These are phyloP conservation scores for Aspergillus sclerotioniger DNA, from an alignment of 495 filamentous ascomycete genomes.

Conservation along the genomic window DNA sequence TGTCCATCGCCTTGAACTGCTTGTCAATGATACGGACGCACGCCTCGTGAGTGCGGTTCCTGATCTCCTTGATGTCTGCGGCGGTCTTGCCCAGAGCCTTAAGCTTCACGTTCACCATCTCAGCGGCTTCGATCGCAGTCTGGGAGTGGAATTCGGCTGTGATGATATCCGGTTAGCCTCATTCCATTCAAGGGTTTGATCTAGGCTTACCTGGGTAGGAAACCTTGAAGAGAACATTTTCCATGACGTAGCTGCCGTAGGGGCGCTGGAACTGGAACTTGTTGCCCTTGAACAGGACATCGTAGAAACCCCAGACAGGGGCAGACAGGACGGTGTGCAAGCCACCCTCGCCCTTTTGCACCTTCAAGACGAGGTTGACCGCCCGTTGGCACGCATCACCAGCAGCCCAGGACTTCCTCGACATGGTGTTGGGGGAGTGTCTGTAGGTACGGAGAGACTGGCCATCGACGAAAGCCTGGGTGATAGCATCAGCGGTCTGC, in stretches of 20 bases:
- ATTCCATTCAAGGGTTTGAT: background rate
- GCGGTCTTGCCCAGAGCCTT: slow-evolving; percentile 84
- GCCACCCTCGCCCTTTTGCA: slow-evolving; percentile 85
- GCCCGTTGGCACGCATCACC: slow-evolving; percentile 97
- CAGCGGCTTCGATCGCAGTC: slow-evolving; percentile 91
- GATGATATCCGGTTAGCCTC: background rate
- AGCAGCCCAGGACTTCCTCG: slow-evolving; percentile 96
- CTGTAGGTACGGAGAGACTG: slow-evolving; percentile 95
- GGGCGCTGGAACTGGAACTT: slow-evolving; percentile 93
- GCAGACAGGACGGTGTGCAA: slow-evolving; percentile 90
- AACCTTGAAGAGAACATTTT: slow-evolving; percentile 99
- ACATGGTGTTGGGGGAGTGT: slow-evolving; percentile 98
- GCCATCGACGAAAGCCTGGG: slow-evolving; percentile 96
- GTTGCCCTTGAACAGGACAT: slow-evolving; percentile 93
- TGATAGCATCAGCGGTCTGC: slow-evolving; percentile 92
- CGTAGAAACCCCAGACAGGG: slow-evolving; percentile 97
- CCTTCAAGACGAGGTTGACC: slow-evolving; percentile 91
- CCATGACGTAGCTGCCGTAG: slow-evolving; percentile 99
- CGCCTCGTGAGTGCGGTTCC: slow-evolving; percentile 95
- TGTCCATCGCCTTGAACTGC: slow-evolving; percentile 99
- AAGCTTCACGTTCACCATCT: slow-evolving; percentile 80
- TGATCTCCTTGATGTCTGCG: slow-evolving; percentile 88
- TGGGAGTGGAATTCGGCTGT: slow-evolving; percentile 98
- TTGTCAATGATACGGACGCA: slow-evolving; percentile 99
- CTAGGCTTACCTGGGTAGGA: slow-evolving; percentile 77